phyloP scores from a whole-genome alignment of 2,329 filamentous ascomycete genomes.

The Colletotrichum agaves region DNA sequence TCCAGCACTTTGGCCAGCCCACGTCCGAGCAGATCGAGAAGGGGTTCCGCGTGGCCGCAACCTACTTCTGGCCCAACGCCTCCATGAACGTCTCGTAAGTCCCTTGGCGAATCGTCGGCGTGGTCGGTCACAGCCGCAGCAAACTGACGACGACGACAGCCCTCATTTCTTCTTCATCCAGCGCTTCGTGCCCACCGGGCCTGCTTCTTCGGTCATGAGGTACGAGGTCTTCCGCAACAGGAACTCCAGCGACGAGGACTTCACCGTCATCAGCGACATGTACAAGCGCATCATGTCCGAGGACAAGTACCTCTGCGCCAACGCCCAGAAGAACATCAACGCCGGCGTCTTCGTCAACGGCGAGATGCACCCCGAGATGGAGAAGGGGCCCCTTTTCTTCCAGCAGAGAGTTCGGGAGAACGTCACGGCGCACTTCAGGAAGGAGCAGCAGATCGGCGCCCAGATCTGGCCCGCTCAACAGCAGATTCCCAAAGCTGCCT shows the following conservation, averaged over 20 bases:
- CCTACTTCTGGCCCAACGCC: constrained; percentile 62
- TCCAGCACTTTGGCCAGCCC: constrained; percentile 61
- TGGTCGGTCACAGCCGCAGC: neutral
- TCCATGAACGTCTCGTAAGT: constrained; percentile 62
- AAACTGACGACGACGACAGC: constrained; percentile 44
- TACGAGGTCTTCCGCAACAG: constrained; percentile 74
- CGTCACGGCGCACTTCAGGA: constrained; percentile 58
- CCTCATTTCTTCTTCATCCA: constrained; percentile 74
- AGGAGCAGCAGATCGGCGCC: constrained; percentile 54
- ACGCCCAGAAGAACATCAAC: constrained; percentile 70
- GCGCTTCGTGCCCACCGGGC: constrained; percentile 66
- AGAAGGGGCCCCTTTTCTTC: constrained; percentile 69
- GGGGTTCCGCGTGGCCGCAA: constrained; percentile 57
- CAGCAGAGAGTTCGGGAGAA: constrained; percentile 61
- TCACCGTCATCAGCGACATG: constrained; percentile 65
- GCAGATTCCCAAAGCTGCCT: constrained; percentile 43
- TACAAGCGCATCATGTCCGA: constrained; percentile 73
- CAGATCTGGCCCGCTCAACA: constrained; percentile 65
- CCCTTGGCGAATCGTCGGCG: no score
- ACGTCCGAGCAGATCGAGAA: constrained; percentile 59
- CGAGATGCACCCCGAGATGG: constrained; percentile 69
- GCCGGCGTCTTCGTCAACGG: constrained; percentile 71
- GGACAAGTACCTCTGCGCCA: constrained; percentile 71
- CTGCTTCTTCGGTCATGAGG: constrained; percentile 64
- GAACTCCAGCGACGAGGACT: constrained; percentile 67